phyloP scores from a whole-genome alignment of 2,329 filamentous ascomycete genomes.

The Cladosporium sp. region DNA sequence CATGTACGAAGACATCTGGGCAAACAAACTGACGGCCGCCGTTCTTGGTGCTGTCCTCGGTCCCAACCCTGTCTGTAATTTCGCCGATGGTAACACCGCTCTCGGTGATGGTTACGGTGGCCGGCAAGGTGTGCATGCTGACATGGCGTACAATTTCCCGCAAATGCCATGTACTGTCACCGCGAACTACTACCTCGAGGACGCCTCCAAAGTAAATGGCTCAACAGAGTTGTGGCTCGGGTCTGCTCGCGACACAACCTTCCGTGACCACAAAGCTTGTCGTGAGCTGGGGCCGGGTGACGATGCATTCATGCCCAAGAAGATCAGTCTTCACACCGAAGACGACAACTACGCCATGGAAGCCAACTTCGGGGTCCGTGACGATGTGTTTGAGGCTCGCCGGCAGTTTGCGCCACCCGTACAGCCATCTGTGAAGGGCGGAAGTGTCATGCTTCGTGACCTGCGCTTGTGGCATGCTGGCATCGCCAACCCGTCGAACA shows the following conservation, averaged over 20 bases:
- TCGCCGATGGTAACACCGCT: slow-evolving; percentile 30
- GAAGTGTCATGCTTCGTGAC: not conserved
- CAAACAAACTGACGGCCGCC: not conserved
- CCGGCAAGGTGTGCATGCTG: not conserved
- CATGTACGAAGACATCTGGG: slow-evolving; percentile 36
- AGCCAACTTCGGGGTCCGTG: not conserved
- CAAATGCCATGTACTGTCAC: not conserved
- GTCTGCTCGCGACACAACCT: not conserved
- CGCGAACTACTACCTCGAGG: not conserved
- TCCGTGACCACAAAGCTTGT: not conserved
- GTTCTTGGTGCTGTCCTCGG: slow-evolving; percentile 38
- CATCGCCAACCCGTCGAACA: not conserved
- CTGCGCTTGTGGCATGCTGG: not conserved
- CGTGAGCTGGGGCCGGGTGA: not conserved
- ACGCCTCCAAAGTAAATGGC: not conserved
- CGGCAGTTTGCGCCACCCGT: not conserved
- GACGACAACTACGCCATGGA: not conserved
- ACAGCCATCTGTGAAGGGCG: not conserved
- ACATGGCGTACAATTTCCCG: not conserved
- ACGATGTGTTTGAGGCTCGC: not conserved
- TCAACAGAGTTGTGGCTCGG: not conserved
- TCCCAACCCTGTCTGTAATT: slow-evolving; percentile 46
- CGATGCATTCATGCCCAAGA: not conserved
- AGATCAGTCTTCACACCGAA: not conserved
- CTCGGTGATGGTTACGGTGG: not conserved